Base-by-base conservation (phyloP, 2,329 filamentous ascomycete genomes). In the Diaporthe citrichinensis region DNA sequence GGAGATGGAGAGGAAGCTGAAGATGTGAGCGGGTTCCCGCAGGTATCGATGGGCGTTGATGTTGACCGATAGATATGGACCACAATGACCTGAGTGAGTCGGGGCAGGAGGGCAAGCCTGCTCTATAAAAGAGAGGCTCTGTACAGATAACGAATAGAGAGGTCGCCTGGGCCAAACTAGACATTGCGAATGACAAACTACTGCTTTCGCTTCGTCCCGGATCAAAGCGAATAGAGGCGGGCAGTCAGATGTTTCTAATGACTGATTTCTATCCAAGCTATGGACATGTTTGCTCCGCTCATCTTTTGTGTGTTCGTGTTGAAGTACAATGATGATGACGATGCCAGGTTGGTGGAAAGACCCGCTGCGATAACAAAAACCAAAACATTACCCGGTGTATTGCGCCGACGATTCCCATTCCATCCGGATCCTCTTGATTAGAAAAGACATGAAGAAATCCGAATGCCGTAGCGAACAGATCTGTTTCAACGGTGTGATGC, bases 1-100 rank as follows among this genome's bases (percentile, higher is more conserved):
- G 74, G 96, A 98, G 91, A 95, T 98, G 92, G 96, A 98, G 92
- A 91, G 91, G 85, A 95, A 95, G 90, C 88, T 98, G 85, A 94
- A 92, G 89, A 97, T 98, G 83, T 87, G 87, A 88, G 84, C 44
- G 34, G 49, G 25, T 20, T 2, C 25, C 4, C 12, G 31, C 23
- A 17, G 46, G 51, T 25, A 31, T 31, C 14, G n/a, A 44, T n/a
- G 41, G 55, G 28, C 10, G 53, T 58, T 49, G n/a, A n/a, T 23
- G 10, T 46, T 44, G 12, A 12, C 4, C 25, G 57, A 41, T 12
- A 55, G 31, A 17, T 15, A 55, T n/a, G 46, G 23, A 34, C n/a
- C 25, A n/a, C 25, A 41, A 41, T n/a, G 28, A 25, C 41, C 46
- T 28, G 44, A 15, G 12, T 39, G 7, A 23, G 31, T 57, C 14